Percentiles rank a stretch among this genome's conserved stretches.
These are phyloP conservation scores for Millerozyma miso DNA, from an alignment of 805 yeast species.

Conservation along the genomic window DNA sequence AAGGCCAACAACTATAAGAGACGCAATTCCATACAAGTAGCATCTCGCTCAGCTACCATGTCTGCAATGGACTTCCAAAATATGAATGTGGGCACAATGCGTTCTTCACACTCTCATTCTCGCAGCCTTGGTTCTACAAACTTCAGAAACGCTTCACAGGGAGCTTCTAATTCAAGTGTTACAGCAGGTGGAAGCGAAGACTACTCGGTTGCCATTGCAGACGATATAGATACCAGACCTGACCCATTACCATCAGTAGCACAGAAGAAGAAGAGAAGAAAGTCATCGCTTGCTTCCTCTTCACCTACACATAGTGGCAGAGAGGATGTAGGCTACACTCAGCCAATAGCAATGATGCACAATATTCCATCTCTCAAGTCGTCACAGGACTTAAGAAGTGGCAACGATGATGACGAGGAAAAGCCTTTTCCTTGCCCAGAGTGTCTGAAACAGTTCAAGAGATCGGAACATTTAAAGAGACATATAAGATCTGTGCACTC, in stretches of 20 bases:
- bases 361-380: background rate
- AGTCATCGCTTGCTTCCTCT: conserved; percentile 11
- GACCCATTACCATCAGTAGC: background rate
- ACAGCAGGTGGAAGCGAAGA: background rate
- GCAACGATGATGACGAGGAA: conserved; percentile 5
- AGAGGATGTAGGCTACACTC: background rate
- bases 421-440: conserved; percentile 35
- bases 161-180: background rate
- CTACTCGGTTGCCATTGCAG: background rate
- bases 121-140: background rate
- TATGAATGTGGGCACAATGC: background rate
- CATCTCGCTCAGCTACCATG: background rate
- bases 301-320: background rate
- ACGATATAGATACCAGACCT: background rate
- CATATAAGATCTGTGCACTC: conserved; percentile 42
- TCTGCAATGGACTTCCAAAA: background rate
- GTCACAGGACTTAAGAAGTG: conserved; percentile 3
- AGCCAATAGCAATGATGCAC: background rate
- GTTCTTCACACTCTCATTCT: background rate
- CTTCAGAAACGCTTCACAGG: background rate
- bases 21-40: conserved; percentile 19
- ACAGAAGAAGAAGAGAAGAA: conserved; percentile 17
- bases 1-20: conserved; percentile 17
- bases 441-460: conserved; percentile 39
- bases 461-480: conserved; percentile 41